Evolutionary conservation across 495 filamentous ascomycete genomes (phyloP), one percentile per base, ranked within the genome.

Genomic region (Aspergillus indologenus): DNA sequence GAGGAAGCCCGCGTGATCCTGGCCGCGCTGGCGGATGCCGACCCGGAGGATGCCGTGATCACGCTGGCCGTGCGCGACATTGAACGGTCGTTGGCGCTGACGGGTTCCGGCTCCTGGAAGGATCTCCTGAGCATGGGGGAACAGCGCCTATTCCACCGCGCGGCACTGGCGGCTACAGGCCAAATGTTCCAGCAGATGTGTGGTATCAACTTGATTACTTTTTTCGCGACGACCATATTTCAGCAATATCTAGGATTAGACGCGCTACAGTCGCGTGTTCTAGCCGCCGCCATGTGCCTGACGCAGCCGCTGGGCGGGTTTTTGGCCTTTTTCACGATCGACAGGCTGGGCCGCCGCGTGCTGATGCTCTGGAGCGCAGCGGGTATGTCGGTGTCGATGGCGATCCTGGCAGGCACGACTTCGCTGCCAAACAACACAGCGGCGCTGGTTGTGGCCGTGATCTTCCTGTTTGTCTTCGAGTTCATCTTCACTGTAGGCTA

Each of bases 231-330:
- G 0, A 79, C 78, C 5, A 82, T 88, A 55, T 85, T 84, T 67
- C 68, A 85, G 51, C 74, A 85, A 66, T 79, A 80, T 46, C 80
- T 87, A 19, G 73, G 78, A 1, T 69, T 87, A 5, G 71, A 70
- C 23, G 89, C 94, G 62, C 83, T 95, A 48, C 90, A 92, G 71
- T 90, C 92, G 0, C 91, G 90, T 50, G 72, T 96, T 3, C 73
- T 92, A 0, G 87, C 88, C 11, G 90, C 88, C 31, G 78, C 89
- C 7, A 90, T 89, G 78, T 87, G 87, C 77, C 73, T 91, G 15
- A 84, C 89, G 8, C 91, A 90, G 68, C 78, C 86, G 12, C 82
- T 90, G 63, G 89, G 87, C 59, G 87, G 89, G 0, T 88, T 86
- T 0, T 74, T 82, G 4, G 90, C 87, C 3, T 89, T 87, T 83